phyloP scores from a whole-genome alignment of 441 rosid genomes.

The Brassica balearica region DNA sequence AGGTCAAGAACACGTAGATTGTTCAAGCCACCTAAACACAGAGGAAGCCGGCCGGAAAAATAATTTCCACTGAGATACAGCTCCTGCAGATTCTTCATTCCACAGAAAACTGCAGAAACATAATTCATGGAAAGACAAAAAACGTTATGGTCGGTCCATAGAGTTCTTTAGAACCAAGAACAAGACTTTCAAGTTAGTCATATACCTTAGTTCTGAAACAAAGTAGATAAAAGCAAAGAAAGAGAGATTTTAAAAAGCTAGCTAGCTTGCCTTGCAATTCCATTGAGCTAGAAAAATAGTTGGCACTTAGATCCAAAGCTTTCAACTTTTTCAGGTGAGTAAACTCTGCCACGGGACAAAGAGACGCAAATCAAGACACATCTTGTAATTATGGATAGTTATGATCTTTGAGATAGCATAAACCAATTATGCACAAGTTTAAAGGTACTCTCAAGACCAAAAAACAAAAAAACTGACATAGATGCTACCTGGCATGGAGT shows the following conservation, averaged over 20 bases:
- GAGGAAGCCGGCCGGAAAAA: not conserved
- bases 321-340: not conserved
- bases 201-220: too few species aligned
- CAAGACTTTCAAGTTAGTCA: too few species aligned
- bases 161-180: not conserved
- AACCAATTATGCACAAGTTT: not conserved
- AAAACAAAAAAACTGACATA: not conserved
- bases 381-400: not conserved
- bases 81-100: not conserved
- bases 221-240: not conserved
- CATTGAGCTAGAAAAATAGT: not conserved
- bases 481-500: not conserved
- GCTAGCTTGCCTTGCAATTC: slow-evolving; percentile 22
- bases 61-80: not conserved
- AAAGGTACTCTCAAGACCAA: not conserved
- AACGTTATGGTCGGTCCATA: not conserved
- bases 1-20: not conserved
- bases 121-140: too few species aligned
- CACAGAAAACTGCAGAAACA: not conserved
- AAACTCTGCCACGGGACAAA: not conserved
- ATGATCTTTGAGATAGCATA: not conserved
- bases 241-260: not conserved
- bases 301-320: slow-evolving; percentile 18
- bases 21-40: not conserved
- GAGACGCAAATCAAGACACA: not conserved